Evolutionary conservation across 805 yeast species (phyloP).

Genomic region (Yamadazyma kitorensis): DNA sequence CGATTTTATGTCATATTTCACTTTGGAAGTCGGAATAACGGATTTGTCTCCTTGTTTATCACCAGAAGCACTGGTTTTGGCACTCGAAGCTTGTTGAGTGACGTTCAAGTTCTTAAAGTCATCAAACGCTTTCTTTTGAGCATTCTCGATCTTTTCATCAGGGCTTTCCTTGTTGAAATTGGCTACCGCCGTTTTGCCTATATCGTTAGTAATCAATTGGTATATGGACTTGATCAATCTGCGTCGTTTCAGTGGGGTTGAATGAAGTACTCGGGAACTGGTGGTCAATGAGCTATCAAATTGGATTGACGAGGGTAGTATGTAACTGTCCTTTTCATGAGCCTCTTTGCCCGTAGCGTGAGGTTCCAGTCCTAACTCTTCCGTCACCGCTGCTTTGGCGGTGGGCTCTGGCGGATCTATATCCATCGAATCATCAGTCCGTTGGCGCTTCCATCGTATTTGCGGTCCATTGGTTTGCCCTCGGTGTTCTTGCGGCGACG

Average conservation of each 20-base stretch:
- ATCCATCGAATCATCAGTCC: background rate
- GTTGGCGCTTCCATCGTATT: background rate
- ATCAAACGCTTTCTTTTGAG: conserved; percentile 51
- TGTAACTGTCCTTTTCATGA: no score
- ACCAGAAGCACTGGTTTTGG: no score
- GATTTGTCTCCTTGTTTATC: background rate
- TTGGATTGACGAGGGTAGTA: no score
- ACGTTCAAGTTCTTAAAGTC: conserved; percentile 28
- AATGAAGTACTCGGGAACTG: background rate
- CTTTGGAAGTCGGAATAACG: background rate
- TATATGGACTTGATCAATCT: conserved; percentile 20
- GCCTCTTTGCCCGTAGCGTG: no score
- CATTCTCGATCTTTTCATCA: conserved; percentile 65
- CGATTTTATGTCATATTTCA: conserved; percentile 3
- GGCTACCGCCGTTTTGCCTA: conserved; percentile 41
- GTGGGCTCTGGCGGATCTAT: background rate
- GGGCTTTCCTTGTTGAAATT: conserved; percentile 76
- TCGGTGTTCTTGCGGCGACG: no score
- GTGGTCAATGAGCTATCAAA: conserved; percentile 8
- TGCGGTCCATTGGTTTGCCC: no score
- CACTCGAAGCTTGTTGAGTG: no score
- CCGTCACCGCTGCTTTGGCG: no score
- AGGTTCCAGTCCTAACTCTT: no score
- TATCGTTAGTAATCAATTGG: conserved; percentile 42
- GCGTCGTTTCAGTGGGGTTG: conserved; percentile 18